Evolutionary conservation across 768 basidiomycete species (phyloP), one percentile per base, ranked within the genome.

Genomic region (Termitomyces sp.): DNA sequence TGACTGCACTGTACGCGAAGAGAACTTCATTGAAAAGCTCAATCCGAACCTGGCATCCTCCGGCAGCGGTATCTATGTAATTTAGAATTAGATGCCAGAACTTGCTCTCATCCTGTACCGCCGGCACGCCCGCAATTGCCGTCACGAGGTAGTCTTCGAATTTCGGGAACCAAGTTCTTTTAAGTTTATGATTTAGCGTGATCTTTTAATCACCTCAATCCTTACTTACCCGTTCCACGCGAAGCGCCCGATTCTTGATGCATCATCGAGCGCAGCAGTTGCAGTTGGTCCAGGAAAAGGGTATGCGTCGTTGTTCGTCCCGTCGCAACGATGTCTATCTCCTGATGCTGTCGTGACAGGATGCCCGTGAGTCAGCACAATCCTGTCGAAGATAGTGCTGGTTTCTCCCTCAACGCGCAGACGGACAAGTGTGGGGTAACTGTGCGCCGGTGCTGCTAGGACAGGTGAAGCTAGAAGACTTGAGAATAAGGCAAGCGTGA

Each of bases 221-320:
- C 28, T 28, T 28, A 28, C 49, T 38, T 47, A 76, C 73, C 71
- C 78, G 63, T 78, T 75, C 57, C 70, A 79, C 2, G 58, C 48
- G 53, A 79, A 78, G 10, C 59, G 40, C 2, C 60, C 50, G 21
- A 45, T 15, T 15, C 60, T 62, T 2, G 74, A 64, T 12, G 75
- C 77, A 61, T 75, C 73, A 44, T 72, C 76, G 17, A 80, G 66
- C 12, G 77, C 78, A 41, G 70, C 72, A 7, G 72, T 77, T 46
- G 69, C 70, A 0, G 76, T 77, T 10, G 76, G 70, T 3, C 74
- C 75, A 3, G 75, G 72, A 21, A 51, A 48, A 6, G 62, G 63
- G 45, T 77, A 70, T 0, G 55, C 60, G 12, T 63, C 45, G 45
- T 69, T 59, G 56, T 78, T 78, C 14, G 74, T 75, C 10, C 77